Evolutionary conservation across 2,329 filamentous ascomycete species (phyloP).

Genomic region (Cercospora sp.): DNA sequence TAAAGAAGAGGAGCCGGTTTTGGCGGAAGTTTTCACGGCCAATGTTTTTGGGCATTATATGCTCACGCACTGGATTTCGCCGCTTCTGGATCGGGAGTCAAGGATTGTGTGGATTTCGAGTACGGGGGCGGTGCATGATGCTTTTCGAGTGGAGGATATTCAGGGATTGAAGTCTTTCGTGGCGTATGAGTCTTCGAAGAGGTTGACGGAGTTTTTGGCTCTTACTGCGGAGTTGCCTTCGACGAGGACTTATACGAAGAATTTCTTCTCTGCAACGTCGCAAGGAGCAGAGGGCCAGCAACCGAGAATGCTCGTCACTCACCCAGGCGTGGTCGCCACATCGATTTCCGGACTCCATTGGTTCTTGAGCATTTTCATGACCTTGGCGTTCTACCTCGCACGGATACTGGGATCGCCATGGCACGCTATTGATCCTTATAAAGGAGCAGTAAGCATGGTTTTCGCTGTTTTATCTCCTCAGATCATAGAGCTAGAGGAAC

Average conservation of each 20-base stretch:
- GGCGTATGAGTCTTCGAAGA: conserved; percentile 85
- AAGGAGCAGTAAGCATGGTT: conserved; percentile 71
- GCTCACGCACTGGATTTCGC: conserved; percentile 75
- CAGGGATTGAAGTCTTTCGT: conserved; percentile 65
- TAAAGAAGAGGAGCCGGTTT: conserved; percentile 54
- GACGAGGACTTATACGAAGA: conserved; percentile 57
- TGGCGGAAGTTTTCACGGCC: conserved; percentile 84
- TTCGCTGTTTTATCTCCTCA: conserved; percentile 73
- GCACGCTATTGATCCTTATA: conserved; percentile 77
- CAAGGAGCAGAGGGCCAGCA: conserved; percentile 30
- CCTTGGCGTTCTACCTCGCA: conserved; percentile 66
- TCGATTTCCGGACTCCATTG: conserved; percentile 73
- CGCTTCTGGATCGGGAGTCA: conserved; percentile 61
- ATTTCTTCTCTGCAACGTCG: conserved; percentile 53
- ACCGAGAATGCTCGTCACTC: conserved; percentile 75
- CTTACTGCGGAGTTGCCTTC: conserved; percentile 70
- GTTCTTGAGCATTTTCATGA: conserved; percentile 70
- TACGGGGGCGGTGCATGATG: conserved; percentile 64
- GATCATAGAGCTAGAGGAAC: conserved; percentile 57
- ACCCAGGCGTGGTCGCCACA: conserved; percentile 85
- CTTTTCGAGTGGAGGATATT: conserved; percentile 68
- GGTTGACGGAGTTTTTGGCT: conserved; percentile 80
- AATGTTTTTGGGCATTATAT: conserved; percentile 97
- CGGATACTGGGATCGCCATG: conserved; percentile 83
- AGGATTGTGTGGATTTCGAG: conserved; percentile 87